Evolutionary conservation across 192 early-diverging fungal genomes (phyloP).

Genomic region (Backusella morwellensis): DNA sequence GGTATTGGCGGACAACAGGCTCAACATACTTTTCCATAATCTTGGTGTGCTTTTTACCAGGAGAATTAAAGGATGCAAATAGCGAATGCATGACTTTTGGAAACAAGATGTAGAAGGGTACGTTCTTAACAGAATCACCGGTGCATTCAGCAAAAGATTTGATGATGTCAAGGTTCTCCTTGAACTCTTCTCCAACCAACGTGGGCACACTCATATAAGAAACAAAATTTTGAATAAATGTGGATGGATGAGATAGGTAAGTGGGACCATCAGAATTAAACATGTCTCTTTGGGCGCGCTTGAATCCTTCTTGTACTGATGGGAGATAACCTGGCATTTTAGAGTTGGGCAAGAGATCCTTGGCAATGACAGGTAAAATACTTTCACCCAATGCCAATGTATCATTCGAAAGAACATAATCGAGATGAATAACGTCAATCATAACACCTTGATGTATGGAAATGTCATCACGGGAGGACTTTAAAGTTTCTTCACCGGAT

Average conservation of each 20-base stretch:
- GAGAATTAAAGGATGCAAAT: neutral
- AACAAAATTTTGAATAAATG: constrained; percentile 19
- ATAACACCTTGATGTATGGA: constrained; percentile 18
- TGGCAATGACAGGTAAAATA: constrained; percentile 10
- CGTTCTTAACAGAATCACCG: constrained; percentile 12
- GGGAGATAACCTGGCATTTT: constrained; percentile 13
- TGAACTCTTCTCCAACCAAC: constrained; percentile 19
- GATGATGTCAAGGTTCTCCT: constrained; percentile 12
- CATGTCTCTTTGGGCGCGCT: neutral
- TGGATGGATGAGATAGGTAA: neutral
- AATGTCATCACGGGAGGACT: constrained; percentile 3
- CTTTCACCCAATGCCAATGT: constrained; percentile 7
- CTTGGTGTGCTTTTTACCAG: constrained; percentile 4
- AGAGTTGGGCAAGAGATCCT: neutral
- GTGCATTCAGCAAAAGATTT: constrained; percentile 21
- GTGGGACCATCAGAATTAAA: neutral
- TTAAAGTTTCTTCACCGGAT: constrained; percentile 19
- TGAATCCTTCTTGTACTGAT: constrained; percentile 1
- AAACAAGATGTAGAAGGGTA: neutral
- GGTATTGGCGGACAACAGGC: constrained; percentile 1
- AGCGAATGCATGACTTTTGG: constrained; percentile 14
- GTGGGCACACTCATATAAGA: constrained; percentile 28
- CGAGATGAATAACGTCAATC: constrained; percentile 14
- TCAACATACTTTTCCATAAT: constrained; percentile 17
- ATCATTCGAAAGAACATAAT: constrained; percentile 7